Evolutionary conservation across 192 early-diverging fungal genomes (phyloP).

Genomic region (Funneliformis mosseae): DNA sequence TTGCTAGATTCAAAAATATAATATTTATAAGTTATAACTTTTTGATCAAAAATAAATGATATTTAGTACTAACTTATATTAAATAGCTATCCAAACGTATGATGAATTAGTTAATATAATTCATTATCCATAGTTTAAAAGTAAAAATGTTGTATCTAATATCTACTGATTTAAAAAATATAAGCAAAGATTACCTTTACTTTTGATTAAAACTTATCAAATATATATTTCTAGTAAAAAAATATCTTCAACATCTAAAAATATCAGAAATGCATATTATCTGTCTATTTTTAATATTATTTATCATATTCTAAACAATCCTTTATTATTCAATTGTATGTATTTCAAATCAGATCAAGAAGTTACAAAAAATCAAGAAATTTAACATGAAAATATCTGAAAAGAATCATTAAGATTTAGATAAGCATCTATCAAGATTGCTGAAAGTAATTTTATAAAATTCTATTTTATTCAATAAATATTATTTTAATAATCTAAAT

Average conservation of each 20-base stretch:
- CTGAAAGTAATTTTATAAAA: too few relatives aligned
- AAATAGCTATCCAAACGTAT: not conserved
- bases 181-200: too few relatives aligned
- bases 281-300: not conserved
- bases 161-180: not conserved
- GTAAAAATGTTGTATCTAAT: not conserved
- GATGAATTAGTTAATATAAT: slow-evolving; percentile 5
- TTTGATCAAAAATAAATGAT: not conserved
- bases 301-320: not conserved
- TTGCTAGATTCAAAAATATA: not conserved
- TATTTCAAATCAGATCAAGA: not conserved
- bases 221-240: not conserved
- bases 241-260: not conserved
- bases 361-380: not conserved
- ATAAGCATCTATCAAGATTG: not conserved
- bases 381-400: not conserved
- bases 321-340: not conserved
- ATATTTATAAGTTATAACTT: not conserved
- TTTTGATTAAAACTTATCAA: not conserved
- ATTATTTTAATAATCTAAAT: not conserved
- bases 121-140: not conserved
- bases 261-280: not conserved
- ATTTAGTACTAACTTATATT: not conserved
- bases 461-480: too few relatives aligned
- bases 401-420: not conserved